phyloP scores from a whole-genome alignment of 1,284 basidiomycete genomes.

The Ustilago crameri region DNA sequence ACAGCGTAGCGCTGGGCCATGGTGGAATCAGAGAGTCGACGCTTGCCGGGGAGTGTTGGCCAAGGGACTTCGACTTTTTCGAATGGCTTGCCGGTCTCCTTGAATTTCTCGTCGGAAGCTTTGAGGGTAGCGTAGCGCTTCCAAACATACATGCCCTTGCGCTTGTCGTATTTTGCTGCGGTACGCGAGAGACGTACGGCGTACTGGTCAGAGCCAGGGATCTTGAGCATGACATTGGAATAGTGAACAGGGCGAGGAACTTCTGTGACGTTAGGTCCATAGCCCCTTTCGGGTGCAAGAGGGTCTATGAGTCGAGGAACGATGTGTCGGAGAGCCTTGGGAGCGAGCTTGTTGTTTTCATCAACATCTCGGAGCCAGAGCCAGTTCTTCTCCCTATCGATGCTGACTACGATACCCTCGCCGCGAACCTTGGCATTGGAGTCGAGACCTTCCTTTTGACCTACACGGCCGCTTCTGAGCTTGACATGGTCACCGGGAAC shows the following conservation, averaged over 20 bases:
- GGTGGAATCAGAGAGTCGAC: slow-evolving; percentile 10
- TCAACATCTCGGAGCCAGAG: slow-evolving; percentile 61
- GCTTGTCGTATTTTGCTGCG: slow-evolving; percentile 51
- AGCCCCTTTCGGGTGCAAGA: slow-evolving; percentile 54
- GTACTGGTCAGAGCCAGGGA: slow-evolving; percentile 59
- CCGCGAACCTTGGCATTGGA: slow-evolving; percentile 48
- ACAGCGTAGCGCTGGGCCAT: slow-evolving; percentile 51
- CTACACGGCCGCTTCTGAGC: slow-evolving; percentile 62
- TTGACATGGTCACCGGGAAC: slow-evolving; percentile 68
- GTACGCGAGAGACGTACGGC: slow-evolving; percentile 59
- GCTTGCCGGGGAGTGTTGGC: slow-evolving; percentile 54
- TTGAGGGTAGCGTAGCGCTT: slow-evolving; percentile 63
- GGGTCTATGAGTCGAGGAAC: slow-evolving; percentile 60
- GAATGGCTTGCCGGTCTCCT: slow-evolving; percentile 41
- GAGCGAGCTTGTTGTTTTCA: slow-evolving; percentile 59
- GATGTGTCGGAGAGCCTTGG: slow-evolving; percentile 59
- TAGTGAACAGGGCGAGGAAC: slow-evolving; percentile 65
- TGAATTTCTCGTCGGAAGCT: slow-evolving; percentile 38
- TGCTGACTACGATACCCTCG: slow-evolving; percentile 61
- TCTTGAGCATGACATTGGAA: slow-evolving; percentile 66
- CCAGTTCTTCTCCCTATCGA: slow-evolving; percentile 63
- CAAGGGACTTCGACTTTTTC: slow-evolving; percentile 64
- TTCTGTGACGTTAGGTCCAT: slow-evolving; percentile 55
- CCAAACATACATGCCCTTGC: slow-evolving; percentile 59
- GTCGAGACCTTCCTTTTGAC: slow-evolving; percentile 48